A percentile compares a stretch with the other conserved stretches of the same genome.
Conservation (phyloP, 2,329 filamentous ascomycete genomes). For the Fusarium gaditjirri region DNA sequence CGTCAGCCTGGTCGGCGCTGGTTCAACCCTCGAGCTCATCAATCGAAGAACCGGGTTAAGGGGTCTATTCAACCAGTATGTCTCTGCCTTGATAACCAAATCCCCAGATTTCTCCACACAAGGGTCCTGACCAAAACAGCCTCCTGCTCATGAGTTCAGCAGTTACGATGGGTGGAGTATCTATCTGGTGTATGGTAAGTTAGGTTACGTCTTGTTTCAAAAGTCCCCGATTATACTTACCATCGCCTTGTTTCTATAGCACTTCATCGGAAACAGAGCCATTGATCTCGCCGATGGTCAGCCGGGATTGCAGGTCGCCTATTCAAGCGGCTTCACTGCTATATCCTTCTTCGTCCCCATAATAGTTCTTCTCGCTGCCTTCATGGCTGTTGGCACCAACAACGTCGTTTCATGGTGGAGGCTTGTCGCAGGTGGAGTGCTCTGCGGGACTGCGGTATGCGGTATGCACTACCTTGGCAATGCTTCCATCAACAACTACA, state of each 20-base stretch:
- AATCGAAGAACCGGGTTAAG: conserved; percentile 77
- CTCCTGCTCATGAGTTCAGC: conserved; percentile 72
- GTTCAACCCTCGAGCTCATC: conserved; percentile 83
- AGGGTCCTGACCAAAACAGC: conserved; percentile 51
- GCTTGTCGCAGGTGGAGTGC: conserved; percentile 70
- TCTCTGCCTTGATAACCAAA: conserved; percentile 6
- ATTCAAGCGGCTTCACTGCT: conserved; percentile 76
- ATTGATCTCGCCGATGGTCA: conserved; percentile 75
- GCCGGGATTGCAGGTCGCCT: conserved; percentile 74
- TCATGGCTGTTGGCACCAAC: conserved; percentile 73
- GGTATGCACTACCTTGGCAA: conserved; percentile 94
- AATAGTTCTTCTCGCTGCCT: conserved; percentile 76
- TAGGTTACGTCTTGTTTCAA: background rate
- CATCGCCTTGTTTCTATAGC: conserved; percentile 9
- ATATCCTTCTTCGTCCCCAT: conserved; percentile 85
- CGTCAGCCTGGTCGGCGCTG: conserved; percentile 80
- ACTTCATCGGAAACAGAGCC: conserved; percentile 79
- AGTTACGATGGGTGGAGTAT: conserved; percentile 77
- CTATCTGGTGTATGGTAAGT: conserved; percentile 76
- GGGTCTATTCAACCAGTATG: conserved; percentile 76
- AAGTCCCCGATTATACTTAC: conserved; percentile 1
- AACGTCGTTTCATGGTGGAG: conserved; percentile 68
- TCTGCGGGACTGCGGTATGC: conserved; percentile 80
- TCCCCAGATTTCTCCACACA: background rate
- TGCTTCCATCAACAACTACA: conserved; percentile 81